A percentile compares a stretch with the other conserved stretches of the same genome.
phyloP scores from a whole-genome alignment of 495 filamentous ascomycete genomes.

The Aspergillus sclerotiicarbonarius region DNA sequence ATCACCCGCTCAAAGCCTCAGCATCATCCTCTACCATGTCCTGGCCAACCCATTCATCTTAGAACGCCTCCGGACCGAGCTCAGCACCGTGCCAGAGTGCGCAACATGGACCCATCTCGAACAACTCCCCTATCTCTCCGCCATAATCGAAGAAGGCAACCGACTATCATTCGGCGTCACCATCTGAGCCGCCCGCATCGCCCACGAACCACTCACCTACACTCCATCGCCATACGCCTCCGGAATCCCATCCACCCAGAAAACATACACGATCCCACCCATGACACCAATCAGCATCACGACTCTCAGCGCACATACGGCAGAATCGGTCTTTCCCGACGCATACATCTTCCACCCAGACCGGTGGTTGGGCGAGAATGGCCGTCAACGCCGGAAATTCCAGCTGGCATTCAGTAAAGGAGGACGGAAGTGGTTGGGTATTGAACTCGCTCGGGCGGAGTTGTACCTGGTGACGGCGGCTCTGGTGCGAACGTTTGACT shows the following conservation, averaged over 20 bases:
- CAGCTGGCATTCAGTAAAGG: slow-evolving; percentile 26
- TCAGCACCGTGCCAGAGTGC: slow-evolving; percentile 23
- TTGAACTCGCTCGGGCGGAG: slow-evolving; percentile 27
- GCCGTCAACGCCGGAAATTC: slow-evolving; percentile 18
- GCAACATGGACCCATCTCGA: slow-evolving; percentile 33
- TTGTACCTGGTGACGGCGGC: slow-evolving; percentile 24
- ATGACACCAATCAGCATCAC: slow-evolving; percentile 29
- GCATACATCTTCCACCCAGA: slow-evolving; percentile 21
- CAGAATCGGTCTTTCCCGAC: slow-evolving; percentile 23
- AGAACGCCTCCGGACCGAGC: slow-evolving; percentile 30
- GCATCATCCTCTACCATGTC: slow-evolving; percentile 23
- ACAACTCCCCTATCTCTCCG: slow-evolving; percentile 48
- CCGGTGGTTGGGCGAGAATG: slow-evolving; percentile 16
- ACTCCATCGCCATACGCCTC: slow-evolving; percentile 17
- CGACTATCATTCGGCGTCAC: slow-evolving; percentile 42
- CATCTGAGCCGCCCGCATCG: slow-evolving; percentile 25
- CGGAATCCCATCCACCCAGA: neutral
- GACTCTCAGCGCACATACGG: slow-evolving; percentile 23
- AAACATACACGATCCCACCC: slow-evolving; percentile 24
- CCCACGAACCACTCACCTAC: slow-evolving; percentile 28
- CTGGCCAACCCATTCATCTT: slow-evolving; percentile 32
- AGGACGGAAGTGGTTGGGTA: slow-evolving; percentile 26
- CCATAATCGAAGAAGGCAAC: slow-evolving; percentile 40
- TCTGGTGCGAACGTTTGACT: slow-evolving; percentile 9
- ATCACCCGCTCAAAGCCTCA: slow-evolving; percentile 27